Percentiles rank a stretch among this genome's conserved stretches.
Conservation (phyloP, 1,284 basidiomycete genomes). For the Fomitopsis schrenkii region DNA sequence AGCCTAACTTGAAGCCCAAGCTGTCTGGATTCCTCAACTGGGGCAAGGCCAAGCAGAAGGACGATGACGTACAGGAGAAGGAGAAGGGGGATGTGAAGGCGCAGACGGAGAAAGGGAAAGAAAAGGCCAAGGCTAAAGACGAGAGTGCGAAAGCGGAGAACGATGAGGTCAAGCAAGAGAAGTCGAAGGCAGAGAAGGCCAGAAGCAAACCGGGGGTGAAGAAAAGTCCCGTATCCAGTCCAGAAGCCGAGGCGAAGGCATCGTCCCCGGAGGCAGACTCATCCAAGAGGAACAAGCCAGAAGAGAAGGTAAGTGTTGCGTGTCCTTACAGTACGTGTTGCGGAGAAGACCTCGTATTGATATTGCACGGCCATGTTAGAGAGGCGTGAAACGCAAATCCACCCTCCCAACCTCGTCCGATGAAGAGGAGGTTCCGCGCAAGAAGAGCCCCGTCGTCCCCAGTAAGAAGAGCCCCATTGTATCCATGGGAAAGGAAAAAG, state of each 20-base stretch:
- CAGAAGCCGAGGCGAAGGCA: not conserved
- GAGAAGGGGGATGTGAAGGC: conserved; percentile 13
- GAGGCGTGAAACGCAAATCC: conserved; percentile 57
- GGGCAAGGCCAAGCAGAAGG: conserved; percentile 51
- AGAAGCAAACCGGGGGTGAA: conserved; percentile 10
- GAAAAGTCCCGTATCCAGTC: not conserved
- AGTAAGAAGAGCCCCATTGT: not conserved
- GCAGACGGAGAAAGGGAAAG: conserved; percentile 11
- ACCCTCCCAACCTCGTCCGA: conserved; percentile 19
- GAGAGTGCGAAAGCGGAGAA: conserved; percentile 12
- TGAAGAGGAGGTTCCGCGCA: conserved; percentile 3
- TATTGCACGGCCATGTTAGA: conserved; percentile 26
- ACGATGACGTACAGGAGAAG: conserved; percentile 7
- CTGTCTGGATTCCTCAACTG: conserved; percentile 57
- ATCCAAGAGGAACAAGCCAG: conserved; percentile 4
- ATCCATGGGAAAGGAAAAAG: not conserved
- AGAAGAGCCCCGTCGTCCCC: not conserved
- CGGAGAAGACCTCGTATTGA: not conserved
- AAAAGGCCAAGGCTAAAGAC: conserved; percentile 11
- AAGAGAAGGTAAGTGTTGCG: conserved; percentile 14
- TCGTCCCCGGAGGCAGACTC: not conserved
- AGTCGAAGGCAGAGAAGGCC: conserved; percentile 21
- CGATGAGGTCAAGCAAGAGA: conserved; percentile 7
- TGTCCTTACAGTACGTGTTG: not conserved
- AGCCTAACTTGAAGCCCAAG: conserved; percentile 35